Base-by-base conservation (phyloP, 352 stramenopile species). In the Globisporangium okanoganense region DNA sequence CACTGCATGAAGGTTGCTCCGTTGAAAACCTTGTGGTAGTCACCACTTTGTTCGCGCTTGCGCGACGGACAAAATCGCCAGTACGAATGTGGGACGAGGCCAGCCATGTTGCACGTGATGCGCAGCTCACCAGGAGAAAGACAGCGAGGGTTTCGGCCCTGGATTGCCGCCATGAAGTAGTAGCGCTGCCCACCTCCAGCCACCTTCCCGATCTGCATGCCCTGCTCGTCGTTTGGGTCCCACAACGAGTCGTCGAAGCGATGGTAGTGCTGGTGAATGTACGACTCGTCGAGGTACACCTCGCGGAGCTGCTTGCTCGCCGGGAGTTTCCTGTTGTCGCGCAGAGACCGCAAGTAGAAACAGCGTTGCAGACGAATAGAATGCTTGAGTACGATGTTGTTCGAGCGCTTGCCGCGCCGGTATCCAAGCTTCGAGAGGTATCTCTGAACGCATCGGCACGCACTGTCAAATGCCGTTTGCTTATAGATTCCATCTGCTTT, bases 11-110 rank as follows among this genome's bases (percentile, higher is more conserved):
- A 38, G 47, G 36, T 53, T 7, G 2, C 47, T 20, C 8, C 47
- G 47, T 53, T 53, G 18, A 53, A 53, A 4, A 53, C 47, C 12
- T 53, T 53, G 24, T 53, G 47, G 24, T 53, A 53, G 25, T 53
- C 24, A 1, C 47, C 47, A 8, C 22, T n/a, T 10, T 53, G 24
- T n/a, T 53, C 24, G 8, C 25, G 24, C 20, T 53, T 53, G 8
- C 47, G 1, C 1, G 7, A 20, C 10, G 47, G 47, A n/a, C 24
- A 38, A 20, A 53, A 38, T 12, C 47, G 47, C 24, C 25, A 38
- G 47, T 53, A 53, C 1, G 47, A 22, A 2, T 53, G 8, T 33
- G 47, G 2, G 10, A 53, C 47, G 47, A 53, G 24, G 2, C 47
- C 25, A 4, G 6, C 24, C 5, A 22, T 18, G 25, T 53, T 29